A percentile compares a stretch with the other conserved stretches of the same genome.
These are phyloP conservation scores for Russula abietina DNA, from an alignment of 768 basidiomycete species.

Conservation along the genomic window DNA sequence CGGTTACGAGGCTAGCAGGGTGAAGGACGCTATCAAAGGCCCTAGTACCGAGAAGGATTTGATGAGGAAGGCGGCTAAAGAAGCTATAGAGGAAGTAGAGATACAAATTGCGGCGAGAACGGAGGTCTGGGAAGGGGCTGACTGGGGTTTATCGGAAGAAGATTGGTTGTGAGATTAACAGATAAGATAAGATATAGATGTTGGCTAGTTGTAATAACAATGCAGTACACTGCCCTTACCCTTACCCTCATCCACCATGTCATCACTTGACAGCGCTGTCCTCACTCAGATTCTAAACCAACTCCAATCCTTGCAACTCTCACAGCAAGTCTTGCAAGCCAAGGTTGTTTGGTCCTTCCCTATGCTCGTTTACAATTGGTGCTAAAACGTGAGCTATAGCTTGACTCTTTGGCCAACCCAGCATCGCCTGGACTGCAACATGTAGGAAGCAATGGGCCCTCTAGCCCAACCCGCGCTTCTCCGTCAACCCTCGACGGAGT, in stretches of 20 bases:
- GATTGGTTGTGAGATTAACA: neutral
- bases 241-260: neutral
- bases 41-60: neutral
- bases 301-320: slow-evolving; percentile 63
- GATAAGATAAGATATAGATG: neutral
- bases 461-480: slow-evolving; percentile 30
- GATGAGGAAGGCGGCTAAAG: slow-evolving; percentile 11
- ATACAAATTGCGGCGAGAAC: neutral
- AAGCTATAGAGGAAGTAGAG: slow-evolving; percentile 7
- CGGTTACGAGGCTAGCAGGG: slow-evolving; percentile 4
- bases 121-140: neutral
- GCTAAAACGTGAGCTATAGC: slow-evolving; percentile 32
- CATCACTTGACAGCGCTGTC: slow-evolving; percentile 41
- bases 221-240: too few species aligned
- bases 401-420: slow-evolving; percentile 43
- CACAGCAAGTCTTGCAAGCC: slow-evolving; percentile 71
- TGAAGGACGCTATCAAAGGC: neutral
- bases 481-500: slow-evolving; percentile 30
- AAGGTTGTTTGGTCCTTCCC: slow-evolving; percentile 46
- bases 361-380: slow-evolving; percentile 1
- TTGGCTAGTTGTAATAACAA: too few species aligned
- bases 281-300: slow-evolving; percentile 68
- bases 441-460: slow-evolving; percentile 32
- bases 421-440: slow-evolving; percentile 29
- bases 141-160: neutral